A percentile compares a stretch with the other conserved stretches of the same genome.
Evolutionary conservation across 441 rosid species (phyloP).

Genomic region (Erodium trifolium): DNA sequence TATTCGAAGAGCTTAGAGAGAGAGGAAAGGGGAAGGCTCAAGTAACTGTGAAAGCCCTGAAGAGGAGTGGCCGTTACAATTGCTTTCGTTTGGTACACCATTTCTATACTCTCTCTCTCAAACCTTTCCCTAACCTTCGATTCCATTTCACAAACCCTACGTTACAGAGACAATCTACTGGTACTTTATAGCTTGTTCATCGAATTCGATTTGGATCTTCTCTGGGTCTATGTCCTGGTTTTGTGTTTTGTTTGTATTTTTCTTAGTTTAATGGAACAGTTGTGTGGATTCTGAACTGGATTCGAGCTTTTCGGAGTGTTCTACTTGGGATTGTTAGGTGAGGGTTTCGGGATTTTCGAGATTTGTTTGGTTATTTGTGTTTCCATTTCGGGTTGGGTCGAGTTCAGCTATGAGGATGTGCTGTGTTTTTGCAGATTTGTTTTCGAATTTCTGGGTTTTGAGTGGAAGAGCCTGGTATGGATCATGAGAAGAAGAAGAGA

Average conservation of each 20-base stretch:
- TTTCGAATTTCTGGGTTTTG: neutral
- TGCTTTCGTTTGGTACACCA: neutral
- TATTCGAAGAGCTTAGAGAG: neutral
- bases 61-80: neutral
- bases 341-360: neutral
- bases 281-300: neutral
- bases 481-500: neutral
- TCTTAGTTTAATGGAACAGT: neutral
- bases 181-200: neutral
- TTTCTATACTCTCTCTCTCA: neutral
- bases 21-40: too few relatives aligned
- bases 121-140: neutral
- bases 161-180: neutral
- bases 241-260: neutral
- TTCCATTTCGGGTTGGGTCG: neutral
- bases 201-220: neutral
- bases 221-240: neutral
- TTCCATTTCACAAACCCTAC: neutral
- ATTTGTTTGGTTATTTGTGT: neutral
- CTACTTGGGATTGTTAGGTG: neutral
- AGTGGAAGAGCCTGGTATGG: neutral
- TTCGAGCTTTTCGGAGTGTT: neutral
- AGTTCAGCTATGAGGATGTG: neutral
- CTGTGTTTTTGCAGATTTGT: neutral
- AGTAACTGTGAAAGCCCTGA: too few relatives aligned